phyloP scores from a whole-genome alignment of 2,329 filamentous ascomycete genomes.

The Botryotinia globosa region DNA sequence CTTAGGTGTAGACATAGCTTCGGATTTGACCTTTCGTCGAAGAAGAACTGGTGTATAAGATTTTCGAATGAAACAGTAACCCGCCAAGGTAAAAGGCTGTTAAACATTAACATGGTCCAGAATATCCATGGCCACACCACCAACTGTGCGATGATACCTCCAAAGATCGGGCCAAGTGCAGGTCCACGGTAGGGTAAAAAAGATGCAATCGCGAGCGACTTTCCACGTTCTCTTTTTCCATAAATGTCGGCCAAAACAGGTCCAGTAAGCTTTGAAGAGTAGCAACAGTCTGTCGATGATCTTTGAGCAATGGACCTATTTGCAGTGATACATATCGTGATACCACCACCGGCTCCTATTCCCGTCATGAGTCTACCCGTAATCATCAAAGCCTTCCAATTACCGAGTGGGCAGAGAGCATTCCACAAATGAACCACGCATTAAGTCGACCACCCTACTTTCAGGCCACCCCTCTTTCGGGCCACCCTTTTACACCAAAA shows the following conservation, averaged over 20 bases:
- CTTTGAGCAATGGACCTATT: not conserved
- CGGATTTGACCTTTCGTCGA: not conserved
- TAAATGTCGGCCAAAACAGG: not conserved
- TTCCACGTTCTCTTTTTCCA: not conserved
- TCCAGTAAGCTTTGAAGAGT: not conserved
- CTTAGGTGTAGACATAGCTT: not conserved
- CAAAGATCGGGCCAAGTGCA: not conserved
- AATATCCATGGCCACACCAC: not conserved
- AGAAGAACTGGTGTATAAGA: not conserved
- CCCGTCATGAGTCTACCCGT: not conserved
- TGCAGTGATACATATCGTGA: not conserved
- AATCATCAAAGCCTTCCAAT: not conserved
- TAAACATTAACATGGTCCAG: not conserved
- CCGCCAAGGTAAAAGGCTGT: not conserved
- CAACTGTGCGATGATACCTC: not conserved
- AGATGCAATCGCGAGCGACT: not conserved
- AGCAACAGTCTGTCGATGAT: not conserved
- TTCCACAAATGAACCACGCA: not conserved
- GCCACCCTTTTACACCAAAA: too few relatives aligned
- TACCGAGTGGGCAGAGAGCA: not conserved
- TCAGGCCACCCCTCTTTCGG: too few relatives aligned
- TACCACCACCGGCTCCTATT: not conserved
- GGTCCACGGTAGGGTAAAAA: not conserved
- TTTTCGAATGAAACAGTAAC: not conserved
- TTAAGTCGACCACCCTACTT: too few relatives aligned